These are phyloP conservation scores for Pseudomassariella vexata DNA, from an alignment of 2,329 filamentous ascomycete species.

Conservation along the genomic window DNA sequence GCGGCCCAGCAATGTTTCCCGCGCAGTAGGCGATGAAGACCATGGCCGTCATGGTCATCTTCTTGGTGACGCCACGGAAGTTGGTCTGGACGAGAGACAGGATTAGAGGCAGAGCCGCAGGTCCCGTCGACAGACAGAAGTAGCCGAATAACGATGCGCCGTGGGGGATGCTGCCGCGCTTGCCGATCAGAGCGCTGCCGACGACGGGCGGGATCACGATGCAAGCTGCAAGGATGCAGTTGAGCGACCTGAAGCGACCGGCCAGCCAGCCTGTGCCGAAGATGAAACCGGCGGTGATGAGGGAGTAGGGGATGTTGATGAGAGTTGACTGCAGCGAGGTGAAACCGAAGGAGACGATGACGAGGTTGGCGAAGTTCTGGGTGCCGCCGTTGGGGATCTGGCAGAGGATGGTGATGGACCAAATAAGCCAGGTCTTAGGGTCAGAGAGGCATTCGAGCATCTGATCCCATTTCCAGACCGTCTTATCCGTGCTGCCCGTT, in stretches of 20 bases:
- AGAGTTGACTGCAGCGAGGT: constrained; percentile 47
- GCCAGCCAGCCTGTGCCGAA: constrained; percentile 43
- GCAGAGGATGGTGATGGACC: constrained; percentile 44
- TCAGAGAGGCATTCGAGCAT: constrained; percentile 47
- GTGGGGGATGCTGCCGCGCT: constrained; percentile 31
- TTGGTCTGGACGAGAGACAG: constrained; percentile 52
- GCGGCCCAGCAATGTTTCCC: constrained; percentile 51
- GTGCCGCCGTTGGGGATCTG: constrained; percentile 60
- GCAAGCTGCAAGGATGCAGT: constrained; percentile 44
- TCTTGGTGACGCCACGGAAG: constrained; percentile 52
- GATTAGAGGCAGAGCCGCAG: constrained; percentile 47
- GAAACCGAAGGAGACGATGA: constrained; percentile 51
- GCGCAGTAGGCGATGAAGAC: constrained; percentile 50
- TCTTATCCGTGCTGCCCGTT: constrained; percentile 43
- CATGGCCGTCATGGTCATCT: constrained; percentile 52
- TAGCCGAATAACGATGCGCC: constrained; percentile 50
- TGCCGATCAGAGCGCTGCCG: constrained; percentile 48
- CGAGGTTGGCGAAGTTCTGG: constrained; percentile 52
- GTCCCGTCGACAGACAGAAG: constrained; percentile 49
- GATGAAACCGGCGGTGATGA: constrained; percentile 43
- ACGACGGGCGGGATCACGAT: constrained; percentile 45
- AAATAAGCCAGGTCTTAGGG: constrained; percentile 56
- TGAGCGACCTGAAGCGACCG: constrained; percentile 42
- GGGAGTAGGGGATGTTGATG: constrained; percentile 53
- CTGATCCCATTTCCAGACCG: constrained; percentile 45